A percentile compares a stretch with the other conserved stretches of the same genome.
These are phyloP conservation scores for Ichthyophthirius multifiliis DNA, from an alignment of 169 alveolate genomes.

Conservation along the genomic window DNA sequence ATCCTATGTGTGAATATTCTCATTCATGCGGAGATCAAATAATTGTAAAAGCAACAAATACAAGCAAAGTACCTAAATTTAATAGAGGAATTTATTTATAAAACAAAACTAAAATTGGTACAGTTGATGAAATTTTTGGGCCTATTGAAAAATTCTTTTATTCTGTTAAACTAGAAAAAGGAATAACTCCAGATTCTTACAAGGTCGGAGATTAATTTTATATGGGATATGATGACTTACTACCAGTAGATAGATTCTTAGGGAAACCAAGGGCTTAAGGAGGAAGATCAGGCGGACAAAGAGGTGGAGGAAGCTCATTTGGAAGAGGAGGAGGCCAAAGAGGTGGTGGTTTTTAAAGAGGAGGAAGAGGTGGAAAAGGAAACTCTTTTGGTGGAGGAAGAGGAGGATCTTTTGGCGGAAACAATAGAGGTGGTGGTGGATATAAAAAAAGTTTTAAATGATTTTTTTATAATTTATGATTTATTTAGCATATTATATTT, in stretches of 20 bases:
- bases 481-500: too few species aligned
- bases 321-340: conserved; percentile 35
- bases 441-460: too few species aligned
- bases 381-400: too few species aligned
- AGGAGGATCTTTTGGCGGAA: conserved; percentile 8
- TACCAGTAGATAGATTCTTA: conserved; percentile 42
- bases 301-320: conserved; percentile 21
- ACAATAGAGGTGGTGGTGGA: background rate
- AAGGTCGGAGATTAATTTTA: conserved; percentile 23
- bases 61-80: conserved; percentile 39
- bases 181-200: conserved; percentile 28
- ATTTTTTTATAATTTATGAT: too few species aligned
- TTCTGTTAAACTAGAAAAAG: conserved; percentile 27
- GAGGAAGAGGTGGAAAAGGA: background rate
- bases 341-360: conserved; percentile 8
- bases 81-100: conserved; percentile 35
- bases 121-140: conserved; percentile 44
- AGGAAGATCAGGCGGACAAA: conserved; percentile 25
- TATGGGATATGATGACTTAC: conserved; percentile 29
- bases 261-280: conserved; percentile 40
- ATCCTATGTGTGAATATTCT: conserved; percentile 23
- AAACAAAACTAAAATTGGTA: conserved; percentile 34
- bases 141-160: conserved; percentile 29
- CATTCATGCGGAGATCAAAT: conserved; percentile 42
- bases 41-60: conserved; percentile 22